These are phyloP conservation scores for Lasiodiplodia hormozganensis DNA, from an alignment of 2,329 filamentous ascomycete genomes.

Conservation along the genomic window DNA sequence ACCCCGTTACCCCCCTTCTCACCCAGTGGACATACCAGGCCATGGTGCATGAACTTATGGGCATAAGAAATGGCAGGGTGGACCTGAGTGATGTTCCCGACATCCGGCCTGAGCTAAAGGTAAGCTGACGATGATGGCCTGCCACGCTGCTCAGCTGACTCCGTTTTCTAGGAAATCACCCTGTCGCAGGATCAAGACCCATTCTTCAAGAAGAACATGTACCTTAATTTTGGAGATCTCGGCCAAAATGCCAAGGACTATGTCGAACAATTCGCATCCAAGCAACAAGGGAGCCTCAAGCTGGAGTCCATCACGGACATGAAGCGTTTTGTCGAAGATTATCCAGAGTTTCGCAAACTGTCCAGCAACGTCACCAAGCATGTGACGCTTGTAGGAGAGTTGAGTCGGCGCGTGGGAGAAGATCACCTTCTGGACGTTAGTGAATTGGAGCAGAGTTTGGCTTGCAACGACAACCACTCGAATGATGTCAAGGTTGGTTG, in stretches of 20 bases:
- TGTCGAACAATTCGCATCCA: slow-evolving; percentile 96
- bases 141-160: not conserved
- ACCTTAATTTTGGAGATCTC: slow-evolving; percentile 93
- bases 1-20: slow-evolving; percentile 90
- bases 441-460: slow-evolving; percentile 94
- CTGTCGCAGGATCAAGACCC: slow-evolving; percentile 96
- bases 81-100: slow-evolving; percentile 85
- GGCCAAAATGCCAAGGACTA: slow-evolving; percentile 98
- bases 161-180: slow-evolving; percentile 74
- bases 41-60: slow-evolving; percentile 98
- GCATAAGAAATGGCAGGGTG: slow-evolving; percentile 93
- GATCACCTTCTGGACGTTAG: slow-evolving; percentile 94
- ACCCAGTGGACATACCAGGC: slow-evolving; percentile 99
- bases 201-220: slow-evolving; percentile 99
- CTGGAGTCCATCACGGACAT: slow-evolving; percentile 98
- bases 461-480: slow-evolving; percentile 94
- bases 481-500: slow-evolving; percentile 79
- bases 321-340: slow-evolving; percentile 99
- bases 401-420: slow-evolving; percentile 84
- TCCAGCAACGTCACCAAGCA: slow-evolving; percentile 99
- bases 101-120: slow-evolving; percentile 80
- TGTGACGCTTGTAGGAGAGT: slow-evolving; percentile 91
- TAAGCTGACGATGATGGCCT: slow-evolving; percentile 28
- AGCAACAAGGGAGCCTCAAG: slow-evolving; percentile 94
- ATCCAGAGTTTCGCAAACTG: slow-evolving; percentile 95